These are phyloP conservation scores for Clonostachys sp. DNA, from an alignment of 2,329 filamentous ascomycete species.

Conservation along the genomic window DNA sequence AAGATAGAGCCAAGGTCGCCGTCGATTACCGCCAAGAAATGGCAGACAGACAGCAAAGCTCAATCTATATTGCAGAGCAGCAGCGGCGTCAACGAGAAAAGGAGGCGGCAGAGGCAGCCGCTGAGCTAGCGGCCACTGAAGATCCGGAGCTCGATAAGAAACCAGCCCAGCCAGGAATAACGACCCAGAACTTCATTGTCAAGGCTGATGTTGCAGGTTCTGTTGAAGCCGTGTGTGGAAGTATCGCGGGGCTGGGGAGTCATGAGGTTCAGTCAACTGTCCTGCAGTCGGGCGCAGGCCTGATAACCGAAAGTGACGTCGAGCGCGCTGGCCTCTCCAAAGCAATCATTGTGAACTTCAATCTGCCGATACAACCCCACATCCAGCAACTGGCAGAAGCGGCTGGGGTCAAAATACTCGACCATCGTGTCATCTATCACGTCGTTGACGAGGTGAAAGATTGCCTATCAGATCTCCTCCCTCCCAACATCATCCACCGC, in stretches of 20 bases:
- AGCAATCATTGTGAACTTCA: conserved; percentile 83
- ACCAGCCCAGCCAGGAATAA: conserved; percentile 26
- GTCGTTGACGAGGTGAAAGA: conserved; percentile 68
- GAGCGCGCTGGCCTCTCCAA: conserved; percentile 77
- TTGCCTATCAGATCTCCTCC: conserved; percentile 64
- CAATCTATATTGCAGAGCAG: conserved; percentile 74
- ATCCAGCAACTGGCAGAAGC: conserved; percentile 67
- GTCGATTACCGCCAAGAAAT: conserved; percentile 72
- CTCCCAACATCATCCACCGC: conserved; percentile 60
- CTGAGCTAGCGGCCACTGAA: conserved; percentile 23
- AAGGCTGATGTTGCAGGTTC: conserved; percentile 94
- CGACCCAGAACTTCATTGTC: conserved; percentile 73
- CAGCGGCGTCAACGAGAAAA: conserved; percentile 58
- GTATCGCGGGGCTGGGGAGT: conserved; percentile 74
- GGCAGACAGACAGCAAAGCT: conserved; percentile 66
- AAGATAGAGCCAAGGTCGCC: conserved; percentile 74
- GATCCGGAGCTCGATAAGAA: conserved; percentile 31
- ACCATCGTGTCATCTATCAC: conserved; percentile 84
- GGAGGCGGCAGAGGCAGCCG: conserved; percentile 29
- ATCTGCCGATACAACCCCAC: conserved; percentile 61
- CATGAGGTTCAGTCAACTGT: conserved; percentile 76
- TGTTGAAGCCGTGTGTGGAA: conserved; percentile 81
- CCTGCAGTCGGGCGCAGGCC: conserved; percentile 72
- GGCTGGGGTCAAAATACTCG: conserved; percentile 70
- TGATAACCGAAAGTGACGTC: conserved; percentile 80